Evolutionary conservation across 2,329 filamentous ascomycete genomes (phyloP), one percentile per base, ranked within the genome.

Genomic region (Scytalidium sp.): DNA sequence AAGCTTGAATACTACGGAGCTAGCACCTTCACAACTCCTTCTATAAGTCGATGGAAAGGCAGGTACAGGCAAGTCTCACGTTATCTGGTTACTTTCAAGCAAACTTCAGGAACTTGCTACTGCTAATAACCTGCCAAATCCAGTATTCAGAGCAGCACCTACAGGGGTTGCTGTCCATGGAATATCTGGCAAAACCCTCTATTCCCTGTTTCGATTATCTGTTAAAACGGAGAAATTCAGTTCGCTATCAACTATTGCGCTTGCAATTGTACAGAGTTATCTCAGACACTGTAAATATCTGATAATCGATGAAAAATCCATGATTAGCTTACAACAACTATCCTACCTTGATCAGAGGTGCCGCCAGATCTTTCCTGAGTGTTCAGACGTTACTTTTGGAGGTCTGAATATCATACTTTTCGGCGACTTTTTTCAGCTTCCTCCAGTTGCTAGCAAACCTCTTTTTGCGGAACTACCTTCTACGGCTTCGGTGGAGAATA

Each of bases 401-500:
- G 44, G 51, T 6, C 2, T 54, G n/a, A 46, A 54, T 25, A 19
- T 51, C 19, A 39, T 50, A 29, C 23, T 54, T 2, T 54, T 39
- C 43, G 41, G 32, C 2, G 51, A 54, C 22, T 54, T 54, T 41
- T 54, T 54, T 27, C 29, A 54, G 41, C 45, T 54, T 25, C 44
- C 41, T 17, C 51, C 44, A 19, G 45, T 54, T 42, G 20, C 4
- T 23, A 25, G 21, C n/a, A 19, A 42, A 23, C 23, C 49, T n/a
- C 42, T 51, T 11, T 51, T 44, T n/a, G 13, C 22, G 19, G 21
- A 10, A 22, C 7, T 1, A 3, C 11, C 17, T 2, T 36, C 27
- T 8, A 27, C 13, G n/a, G n/a, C n/a, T n/a, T 9, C 29, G n/a
- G 19, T 48, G 15, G 23, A 47, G n/a, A 32, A 42, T 19, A 48